Base-by-base conservation (phyloP, 306 rosid species). In the Castanea mollissima region DNA sequence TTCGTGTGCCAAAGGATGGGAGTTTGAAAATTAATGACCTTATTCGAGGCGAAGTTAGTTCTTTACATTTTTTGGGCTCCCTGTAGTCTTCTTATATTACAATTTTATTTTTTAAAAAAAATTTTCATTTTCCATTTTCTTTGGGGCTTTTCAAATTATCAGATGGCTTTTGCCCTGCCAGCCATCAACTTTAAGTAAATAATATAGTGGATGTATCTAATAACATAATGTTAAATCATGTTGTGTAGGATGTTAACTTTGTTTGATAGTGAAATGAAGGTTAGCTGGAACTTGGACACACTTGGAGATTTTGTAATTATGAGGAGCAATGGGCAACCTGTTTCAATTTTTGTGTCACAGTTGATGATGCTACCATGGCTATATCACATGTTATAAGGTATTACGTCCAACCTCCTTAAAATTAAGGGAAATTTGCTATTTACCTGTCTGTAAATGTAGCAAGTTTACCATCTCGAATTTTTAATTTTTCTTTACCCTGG, bases 261-360 rank as follows among this genome's bases (percentile, higher is more conserved):
- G 81, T 78, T 86, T 90, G 92, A 82, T 90, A 87, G 95, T 89
- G 86, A 91, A 85, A 74, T 95, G 92, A 95, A 95, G 99, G 98
- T 95, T 85, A 90, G 91, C 85, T 95, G 99, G 99, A 95, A 92
- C 85, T 89, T 95, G 93, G 92, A 91, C 85, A 92, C 99, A 0
- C 98, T 95, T 77, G 98, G 98, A 85, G 97, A 93, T 90, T 93
- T 93, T 89, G 99, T 95, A 60, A 84, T 95, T 51, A 92, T 95
- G 99, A 89, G 99, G 86, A 95, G 99, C 87, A 92, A 95, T 73
- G 99, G 99, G 74, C 98, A 91, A 71, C 98, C 97, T 15, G 97
- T 95, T 80, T 95, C 86, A 95, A 95, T 85, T 95, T 95, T 81
- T 95, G 98, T 76, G 99, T 95, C 75, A 92, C 99, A 1, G 96